A percentile compares a stretch with the other conserved stretches of the same genome.
Evolutionary conservation across 1,284 basidiomycete species (phyloP).

Genomic region (Inonotus hispidus): DNA sequence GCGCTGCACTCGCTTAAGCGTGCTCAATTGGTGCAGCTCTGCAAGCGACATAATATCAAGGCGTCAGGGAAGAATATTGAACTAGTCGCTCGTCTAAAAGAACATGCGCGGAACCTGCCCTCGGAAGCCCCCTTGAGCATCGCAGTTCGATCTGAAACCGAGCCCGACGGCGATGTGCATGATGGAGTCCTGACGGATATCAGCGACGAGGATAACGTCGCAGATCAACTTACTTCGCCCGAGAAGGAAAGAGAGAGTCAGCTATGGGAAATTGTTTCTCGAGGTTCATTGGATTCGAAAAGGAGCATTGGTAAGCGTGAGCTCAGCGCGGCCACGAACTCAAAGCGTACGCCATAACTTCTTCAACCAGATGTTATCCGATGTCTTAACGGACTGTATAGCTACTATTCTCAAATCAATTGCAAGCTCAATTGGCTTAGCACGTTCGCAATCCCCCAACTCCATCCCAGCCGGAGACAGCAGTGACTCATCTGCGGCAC

Average conservation of each 20-base stretch:
- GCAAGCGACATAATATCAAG: slow-evolving; percentile 74
- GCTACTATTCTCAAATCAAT: slow-evolving; percentile 57
- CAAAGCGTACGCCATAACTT: slow-evolving; percentile 48
- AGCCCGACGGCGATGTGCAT: slow-evolving; percentile 15
- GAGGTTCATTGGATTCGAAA: slow-evolving; percentile 45
- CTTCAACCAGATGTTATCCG: slow-evolving; percentile 13
- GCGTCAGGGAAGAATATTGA: slow-evolving; percentile 72
- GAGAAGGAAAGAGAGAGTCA: slow-evolving; percentile 49
- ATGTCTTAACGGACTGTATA: slow-evolving; percentile 25
- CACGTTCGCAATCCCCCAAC: slow-evolving; percentile 39
- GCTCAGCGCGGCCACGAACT: slow-evolving; percentile 54
- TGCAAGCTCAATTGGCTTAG: slow-evolving; percentile 63
- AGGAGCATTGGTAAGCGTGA: slow-evolving; percentile 40
- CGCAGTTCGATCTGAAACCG: slow-evolving; percentile 35
- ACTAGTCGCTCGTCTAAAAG: slow-evolving; percentile 58
- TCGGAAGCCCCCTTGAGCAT: slow-evolving; percentile 46
- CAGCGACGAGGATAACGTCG: slow-evolving; percentile 23
- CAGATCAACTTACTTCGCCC: slow-evolving; percentile 8
- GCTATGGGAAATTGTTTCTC: slow-evolving; percentile 73
- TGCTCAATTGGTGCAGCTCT: slow-evolving; percentile 73
- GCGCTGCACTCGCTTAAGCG: slow-evolving; percentile 74
- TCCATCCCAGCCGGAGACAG: slow-evolving; percentile 18
- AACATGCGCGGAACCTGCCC: slow-evolving; percentile 56
- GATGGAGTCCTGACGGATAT: slow-evolving; percentile 28
- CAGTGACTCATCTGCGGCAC: background rate